Evolutionary conservation across 106 monocot genomes (phyloP), one percentile per base, ranked within the genome.

Genomic region (Acanthochlamys bracteata): DNA sequence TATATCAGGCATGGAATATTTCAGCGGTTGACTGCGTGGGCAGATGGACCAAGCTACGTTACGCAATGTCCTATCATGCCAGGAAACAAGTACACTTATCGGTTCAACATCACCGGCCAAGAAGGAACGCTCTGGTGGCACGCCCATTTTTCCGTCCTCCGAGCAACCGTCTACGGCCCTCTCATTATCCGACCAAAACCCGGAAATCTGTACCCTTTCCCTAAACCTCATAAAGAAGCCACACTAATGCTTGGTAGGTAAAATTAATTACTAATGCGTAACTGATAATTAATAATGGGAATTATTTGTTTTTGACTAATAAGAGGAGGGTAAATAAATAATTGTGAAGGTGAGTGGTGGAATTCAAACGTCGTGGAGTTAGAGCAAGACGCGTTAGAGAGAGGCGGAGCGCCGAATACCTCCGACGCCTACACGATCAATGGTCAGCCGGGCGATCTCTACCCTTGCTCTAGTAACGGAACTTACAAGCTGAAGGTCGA

Each of bases 111-210:
- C 69, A 72, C 53, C 9, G 80, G 69, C 2, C 83, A 93, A 66
- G 85, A 85, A 42, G 93, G 93, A 23, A 93, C 93, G 4, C 65
- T 93, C 0, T 93, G 93, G 93, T 93, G 88, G 84, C 93, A 93
- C 43, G 85, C 93, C 16, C 93, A 93, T 24, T 45, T 72, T 55
- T 85, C 83, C 8, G 70, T 57, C 40, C 85, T 83, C 39, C 75
- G 93, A 0, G 83, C 82, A 7, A 85, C 93, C 2, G 84, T 93
- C 25, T 71, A 93, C 24, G 93, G 93, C 2, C 73, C 80, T 0
- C 78, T 89, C 51, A 61, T 93, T 57, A 77, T 93, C 21, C 53
- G 41, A 3, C 93, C 93, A 0, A 75, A 65, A 16, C 17, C 10
- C 20, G 80, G 81, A 19, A 10, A 16, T 4, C 4, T 25, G 53